A percentile compares a stretch with the other conserved stretches of the same genome.
These are phyloP conservation scores for Candida sojae DNA, from an alignment of 1,139 yeast genomes.

Conservation along the genomic window DNA sequence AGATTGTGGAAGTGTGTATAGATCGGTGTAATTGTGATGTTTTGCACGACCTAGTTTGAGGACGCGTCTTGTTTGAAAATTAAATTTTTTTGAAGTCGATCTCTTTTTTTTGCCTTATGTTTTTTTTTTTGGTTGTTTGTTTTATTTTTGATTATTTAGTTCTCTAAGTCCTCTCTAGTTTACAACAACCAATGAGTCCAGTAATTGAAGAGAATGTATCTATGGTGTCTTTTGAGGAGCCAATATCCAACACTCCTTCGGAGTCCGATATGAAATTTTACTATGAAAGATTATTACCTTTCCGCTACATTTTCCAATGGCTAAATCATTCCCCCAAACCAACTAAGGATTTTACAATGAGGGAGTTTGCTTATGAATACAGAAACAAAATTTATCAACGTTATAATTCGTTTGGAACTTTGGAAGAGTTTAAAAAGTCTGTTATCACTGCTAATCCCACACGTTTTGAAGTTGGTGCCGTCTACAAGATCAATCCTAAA, in stretches of 20 bases:
- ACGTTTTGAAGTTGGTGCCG: conserved; percentile 95
- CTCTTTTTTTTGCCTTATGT: neutral
- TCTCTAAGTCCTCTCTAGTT: neutral
- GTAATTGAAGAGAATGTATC: conserved; percentile 1
- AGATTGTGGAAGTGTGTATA: neutral
- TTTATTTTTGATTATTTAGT: neutral
- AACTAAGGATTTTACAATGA: conserved; percentile 69
- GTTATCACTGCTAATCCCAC: conserved; percentile 78
- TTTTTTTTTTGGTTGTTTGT: neutral
- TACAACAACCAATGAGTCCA: conserved; percentile 1
- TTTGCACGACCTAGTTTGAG: neutral
- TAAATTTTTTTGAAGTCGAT: neutral
- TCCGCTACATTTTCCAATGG: conserved; percentile 81
- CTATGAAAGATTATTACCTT: conserved; percentile 72
- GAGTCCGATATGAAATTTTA: conserved; percentile 72
- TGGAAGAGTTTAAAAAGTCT: conserved; percentile 74
- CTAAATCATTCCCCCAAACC: conserved; percentile 80
- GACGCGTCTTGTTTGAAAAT: neutral
- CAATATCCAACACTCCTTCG: conserved; percentile 44
- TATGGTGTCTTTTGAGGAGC: conserved; percentile 5
- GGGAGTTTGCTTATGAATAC: conserved; percentile 93
- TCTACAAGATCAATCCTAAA: conserved; percentile 82
- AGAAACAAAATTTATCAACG: conserved; percentile 86
- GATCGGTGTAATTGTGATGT: neutral
- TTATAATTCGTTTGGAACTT: conserved; percentile 70